Evolutionary conservation across 345 rosid genomes (phyloP).

Genomic region (Camelina sativa): DNA sequence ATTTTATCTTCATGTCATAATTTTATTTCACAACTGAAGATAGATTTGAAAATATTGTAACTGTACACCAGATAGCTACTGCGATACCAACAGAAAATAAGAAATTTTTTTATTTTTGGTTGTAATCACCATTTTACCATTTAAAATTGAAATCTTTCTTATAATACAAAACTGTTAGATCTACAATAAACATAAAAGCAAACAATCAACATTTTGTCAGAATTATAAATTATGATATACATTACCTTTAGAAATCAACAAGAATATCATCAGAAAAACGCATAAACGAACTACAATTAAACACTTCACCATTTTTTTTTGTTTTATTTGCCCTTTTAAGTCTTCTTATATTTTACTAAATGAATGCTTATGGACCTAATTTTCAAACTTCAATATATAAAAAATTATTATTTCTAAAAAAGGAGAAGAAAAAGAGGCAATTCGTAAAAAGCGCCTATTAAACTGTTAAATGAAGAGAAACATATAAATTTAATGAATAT

Average conservation of each 20-base stretch:
- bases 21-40: neutral
- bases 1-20: neutral
- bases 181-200: neutral
- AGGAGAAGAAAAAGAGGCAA: neutral
- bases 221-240: neutral
- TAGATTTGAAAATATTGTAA: neutral
- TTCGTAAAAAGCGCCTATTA: neutral
- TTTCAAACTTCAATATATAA: neutral
- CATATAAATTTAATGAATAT: no score
- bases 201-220: neutral
- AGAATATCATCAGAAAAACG: neutral
- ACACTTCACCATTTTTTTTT: neutral
- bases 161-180: neutral
- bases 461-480: neutral
- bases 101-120: neutral
- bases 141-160: neutral
- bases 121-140: neutral
- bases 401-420: neutral
- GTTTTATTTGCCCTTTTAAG: neutral
- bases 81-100: neutral
- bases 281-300: neutral
- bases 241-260: neutral
- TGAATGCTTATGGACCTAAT: neutral
- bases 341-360: neutral
- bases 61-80: neutral